Evolutionary conservation across 163 green algal species (phyloP), one percentile per base, ranked within the genome.

Genomic region (Scenedesmus sp.): DNA sequence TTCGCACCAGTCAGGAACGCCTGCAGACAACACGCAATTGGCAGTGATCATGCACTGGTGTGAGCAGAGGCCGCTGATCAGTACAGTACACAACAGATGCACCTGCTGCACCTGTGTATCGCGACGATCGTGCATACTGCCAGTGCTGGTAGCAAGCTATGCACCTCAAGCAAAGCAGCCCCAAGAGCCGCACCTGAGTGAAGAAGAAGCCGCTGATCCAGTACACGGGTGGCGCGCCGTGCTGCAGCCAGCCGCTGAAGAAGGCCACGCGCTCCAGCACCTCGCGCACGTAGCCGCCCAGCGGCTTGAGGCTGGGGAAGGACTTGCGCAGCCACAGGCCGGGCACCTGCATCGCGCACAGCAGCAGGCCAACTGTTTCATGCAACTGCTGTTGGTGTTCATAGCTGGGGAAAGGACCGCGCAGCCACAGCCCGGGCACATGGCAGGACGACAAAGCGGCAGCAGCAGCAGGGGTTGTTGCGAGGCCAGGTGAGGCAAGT

Each of bases 191-290:
- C 59, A 64, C 59, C 8, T 64, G 59, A 64, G 59, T 70, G 93
- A 98, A 98, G 94, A 98, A 98, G 94, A 98, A 98, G 82, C 95
- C 95, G 62, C 89, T 94, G 87, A 98, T 94, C 96, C 96, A 98
- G 90, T 95, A 98, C 8, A 96, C 94, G 4, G 85, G 91, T 15
- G 96, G 96, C 6, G 93, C 57, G 9, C 96, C 96, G 6, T 91
- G 34, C 23, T 96, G 92, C 18, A 98, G 90, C 96, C 96, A 98
- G 59, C 91, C 77, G 9, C 23, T 89, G 93, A 98, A 98, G 93
- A 97, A 97, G 2, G 93, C 86, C 7, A 95, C 92, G 2, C 96
- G 91, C 91, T 98, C 94, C 54, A 95, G 84, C 64, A 97, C 94
- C 94, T 98, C 96, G 74, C 94, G 94, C n/a, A 98, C 84, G 92